These are phyloP conservation scores for Exophiala bonariae DNA, from an alignment of 2,329 filamentous ascomycete genomes.

Conservation along the genomic window DNA sequence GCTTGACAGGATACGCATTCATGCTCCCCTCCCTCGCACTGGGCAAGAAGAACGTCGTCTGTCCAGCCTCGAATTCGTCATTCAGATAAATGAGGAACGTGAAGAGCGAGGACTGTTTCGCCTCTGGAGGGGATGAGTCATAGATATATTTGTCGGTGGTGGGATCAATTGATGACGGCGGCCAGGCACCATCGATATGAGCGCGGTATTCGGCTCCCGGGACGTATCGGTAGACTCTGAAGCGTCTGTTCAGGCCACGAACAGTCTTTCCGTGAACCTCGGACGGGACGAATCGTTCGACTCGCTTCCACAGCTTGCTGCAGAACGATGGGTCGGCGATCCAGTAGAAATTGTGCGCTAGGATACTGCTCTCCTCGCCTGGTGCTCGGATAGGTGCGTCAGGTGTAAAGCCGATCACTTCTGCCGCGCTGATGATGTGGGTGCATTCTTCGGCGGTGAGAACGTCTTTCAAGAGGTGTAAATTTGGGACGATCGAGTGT, in stretches of 20 bases:
- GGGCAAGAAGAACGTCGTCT: conserved; percentile 71
- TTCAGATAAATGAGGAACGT: conserved; percentile 71
- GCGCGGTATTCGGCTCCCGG: conserved; percentile 71
- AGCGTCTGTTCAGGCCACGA: conserved; percentile 67
- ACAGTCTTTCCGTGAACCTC: conserved; percentile 57
- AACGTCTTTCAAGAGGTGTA: conserved; percentile 61
- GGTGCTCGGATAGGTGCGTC: conserved; percentile 68
- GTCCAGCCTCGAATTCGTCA: conserved; percentile 70
- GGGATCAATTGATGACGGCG: conserved; percentile 63
- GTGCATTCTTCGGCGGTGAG: conserved; percentile 63
- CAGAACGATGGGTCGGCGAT: conserved; percentile 64
- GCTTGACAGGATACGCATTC: conserved; percentile 68
- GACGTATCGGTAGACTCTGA: conserved; percentile 71
- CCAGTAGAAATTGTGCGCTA: conserved; percentile 76
- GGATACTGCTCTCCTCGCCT: conserved; percentile 59
- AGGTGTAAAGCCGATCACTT: conserved; percentile 65
- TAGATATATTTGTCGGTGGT: conserved; percentile 61
- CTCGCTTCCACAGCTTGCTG: conserved; percentile 62
- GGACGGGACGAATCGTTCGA: conserved; percentile 58
- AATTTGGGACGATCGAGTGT: conserved; percentile 63
- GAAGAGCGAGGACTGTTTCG: conserved; percentile 66
- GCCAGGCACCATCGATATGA: conserved; percentile 73
- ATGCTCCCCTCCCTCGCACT: conserved; percentile 63
- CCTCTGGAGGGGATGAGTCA: conserved; percentile 60
- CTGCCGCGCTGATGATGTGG: conserved; percentile 66